phyloP scores from a whole-genome alignment of 371 early-diverging fungal genomes.

The Rhizopus arrhizus region DNA sequence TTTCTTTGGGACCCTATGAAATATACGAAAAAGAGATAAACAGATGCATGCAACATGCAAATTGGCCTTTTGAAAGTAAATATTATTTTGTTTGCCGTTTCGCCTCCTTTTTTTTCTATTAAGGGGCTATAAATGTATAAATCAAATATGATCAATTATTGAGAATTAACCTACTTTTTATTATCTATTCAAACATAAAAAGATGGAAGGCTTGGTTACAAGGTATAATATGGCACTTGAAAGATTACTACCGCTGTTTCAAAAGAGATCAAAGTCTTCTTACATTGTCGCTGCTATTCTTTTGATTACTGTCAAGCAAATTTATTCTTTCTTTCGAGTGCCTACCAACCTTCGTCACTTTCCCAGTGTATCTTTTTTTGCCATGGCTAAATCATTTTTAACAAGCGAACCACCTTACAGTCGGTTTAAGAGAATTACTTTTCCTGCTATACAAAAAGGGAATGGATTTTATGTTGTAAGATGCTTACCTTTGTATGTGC shows the following conservation, averaged over 20 bases:
- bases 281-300: conserved; percentile 15
- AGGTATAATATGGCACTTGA: too few relatives aligned
- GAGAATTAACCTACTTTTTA: too few relatives aligned
- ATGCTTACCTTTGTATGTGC: not conserved
- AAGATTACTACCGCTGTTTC: not conserved
- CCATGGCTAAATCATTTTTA: conserved; percentile 16
- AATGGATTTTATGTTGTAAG: conserved; percentile 13
- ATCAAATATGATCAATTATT: too few relatives aligned
- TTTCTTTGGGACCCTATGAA: too few relatives aligned
- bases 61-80: too few relatives aligned
- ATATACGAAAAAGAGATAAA: too few relatives aligned
- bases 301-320: conserved; percentile 4
- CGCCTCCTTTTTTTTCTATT: too few relatives aligned
- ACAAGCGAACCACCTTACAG: conserved; percentile 6
- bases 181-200: too few relatives aligned
- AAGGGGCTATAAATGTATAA: too few relatives aligned
- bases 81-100: too few relatives aligned
- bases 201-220: too few relatives aligned
- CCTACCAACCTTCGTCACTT: conserved; percentile 12
- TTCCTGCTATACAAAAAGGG: not conserved
- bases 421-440: conserved; percentile 3
- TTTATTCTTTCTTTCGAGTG: conserved; percentile 4
- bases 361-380: conserved; percentile 11
- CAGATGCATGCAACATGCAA: too few relatives aligned
- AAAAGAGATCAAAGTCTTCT: conserved; percentile 2